phyloP scores from a whole-genome alignment of 371 early-diverging fungal genomes.

The Basidiobolus meristosporus region DNA sequence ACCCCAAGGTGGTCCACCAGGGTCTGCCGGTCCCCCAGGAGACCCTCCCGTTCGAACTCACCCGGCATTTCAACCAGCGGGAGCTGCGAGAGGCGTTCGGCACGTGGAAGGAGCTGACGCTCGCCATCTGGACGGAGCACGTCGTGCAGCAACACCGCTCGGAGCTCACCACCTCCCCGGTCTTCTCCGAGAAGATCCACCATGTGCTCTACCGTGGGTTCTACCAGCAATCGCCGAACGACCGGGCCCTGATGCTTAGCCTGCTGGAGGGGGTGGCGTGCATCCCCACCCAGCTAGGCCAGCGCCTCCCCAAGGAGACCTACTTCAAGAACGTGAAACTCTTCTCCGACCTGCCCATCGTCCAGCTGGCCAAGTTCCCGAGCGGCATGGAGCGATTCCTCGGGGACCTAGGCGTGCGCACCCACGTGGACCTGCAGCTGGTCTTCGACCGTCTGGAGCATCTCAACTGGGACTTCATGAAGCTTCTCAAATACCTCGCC shows the following conservation, averaged over 20 bases:
- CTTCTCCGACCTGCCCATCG: conserved; percentile 64
- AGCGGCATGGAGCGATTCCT: conserved; percentile 35
- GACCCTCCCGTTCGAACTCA: conserved; percentile 38
- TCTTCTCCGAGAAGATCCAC: conserved; percentile 46
- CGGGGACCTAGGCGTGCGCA: conserved; percentile 58
- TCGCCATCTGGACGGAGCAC: conserved; percentile 39
- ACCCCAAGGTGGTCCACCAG: conserved; percentile 32
- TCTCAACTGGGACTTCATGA: conserved; percentile 77
- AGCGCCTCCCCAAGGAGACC: conserved; percentile 40
- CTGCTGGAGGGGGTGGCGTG: conserved; percentile 27
- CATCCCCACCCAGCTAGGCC: conserved; percentile 53
- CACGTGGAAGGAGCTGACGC: conserved; percentile 29
- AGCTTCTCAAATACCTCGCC: conserved; percentile 64
- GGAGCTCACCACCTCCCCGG: conserved; percentile 23
- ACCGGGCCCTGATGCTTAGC: no score
- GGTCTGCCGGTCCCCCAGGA: conserved; percentile 37
- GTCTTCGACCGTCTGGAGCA: conserved; percentile 52
- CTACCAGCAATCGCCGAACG: conserved; percentile 15
- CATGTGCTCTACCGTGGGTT: conserved; percentile 26
- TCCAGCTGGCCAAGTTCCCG: conserved; percentile 28
- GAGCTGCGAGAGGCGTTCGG: conserved; percentile 35
- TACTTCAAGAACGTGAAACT: conserved; percentile 67
- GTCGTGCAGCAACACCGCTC: conserved; percentile 13
- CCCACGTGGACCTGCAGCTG: conserved; percentile 69
- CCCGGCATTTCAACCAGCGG: conserved; percentile 24